Evolutionary conservation across 306 rosid species (phyloP), one percentile per base, ranked within the genome.

Genomic region (Pyrus betulifolia): DNA sequence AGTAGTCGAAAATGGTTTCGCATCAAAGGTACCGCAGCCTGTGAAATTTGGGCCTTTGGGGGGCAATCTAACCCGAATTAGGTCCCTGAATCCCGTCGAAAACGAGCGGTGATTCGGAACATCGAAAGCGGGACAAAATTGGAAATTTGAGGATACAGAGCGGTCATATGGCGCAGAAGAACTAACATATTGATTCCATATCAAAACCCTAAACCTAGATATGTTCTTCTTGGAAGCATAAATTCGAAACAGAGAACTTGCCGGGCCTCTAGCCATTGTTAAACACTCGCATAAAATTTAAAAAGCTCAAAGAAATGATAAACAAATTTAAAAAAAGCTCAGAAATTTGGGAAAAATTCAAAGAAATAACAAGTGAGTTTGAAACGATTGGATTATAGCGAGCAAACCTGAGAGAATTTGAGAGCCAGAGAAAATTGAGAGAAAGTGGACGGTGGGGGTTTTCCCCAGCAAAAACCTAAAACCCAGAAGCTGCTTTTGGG

Each of bases 261-360:
- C 84, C 71, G 84, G 76, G 61, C 88, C 91, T 85, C 85, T 86
- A 10, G 90, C 88, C 97, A 93, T 90, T 86, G 71, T 51, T 82
- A 65, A 46, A 68, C 72, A 44, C 76, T 55, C 40, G 11, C 45
- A 25, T 4, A 51, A 38, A 51, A 44, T 28, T 14, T 25, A 64
- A 14, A 14, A 66, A 28, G 30, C 55, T 63, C 45, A 63, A 30
- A 11, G 4, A 77, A 33, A 27, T 30, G 44, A 57, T 10, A 31
- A 77, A 74, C 25, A 66, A 74, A 79, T 52, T 28, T 40, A 2
- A 17, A 52, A 23, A 66, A 31, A 65, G 6, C 28, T 45, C 49
- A 31, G 42, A 72, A 67, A 55, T 57, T n/a, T 49, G 60, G 63
- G 54, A 57, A 44, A 23, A 60, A 27, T 22, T 22, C 52, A 3